Base-by-base conservation (phyloP, 495 filamentous ascomycete genomes). In the Xanthoparmelia taractica region DNA sequence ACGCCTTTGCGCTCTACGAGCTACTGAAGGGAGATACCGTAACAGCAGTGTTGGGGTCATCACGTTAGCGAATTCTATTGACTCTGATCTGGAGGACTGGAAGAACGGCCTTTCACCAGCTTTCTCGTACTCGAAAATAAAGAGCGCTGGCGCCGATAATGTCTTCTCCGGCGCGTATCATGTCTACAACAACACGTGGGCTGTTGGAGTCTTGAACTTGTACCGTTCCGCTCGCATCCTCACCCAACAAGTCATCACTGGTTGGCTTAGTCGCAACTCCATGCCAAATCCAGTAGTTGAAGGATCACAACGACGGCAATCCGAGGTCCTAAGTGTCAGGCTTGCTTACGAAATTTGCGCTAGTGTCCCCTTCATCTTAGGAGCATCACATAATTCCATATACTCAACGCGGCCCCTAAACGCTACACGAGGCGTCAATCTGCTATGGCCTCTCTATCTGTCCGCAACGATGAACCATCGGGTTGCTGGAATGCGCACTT, bases 191-290 rank as follows among this genome's bases (percentile, higher is more conserved):
- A 78, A 80, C 58, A 76, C 82, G 47, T 86, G 83, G 82, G 73
- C 79, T 34, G 78, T 78, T 20, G 75, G 80, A 29, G 75, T 81
- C 33, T 86, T 82, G 81, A 88, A 86, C 61, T 79, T 85, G 59
- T 87, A 84, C 66, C 83, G 87, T 37, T 82, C 80, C 71, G 77
- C 82, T 3, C 81, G 83, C 34, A 81, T 87, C 48, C 68, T 86
- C 17, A 73, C 55, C 25, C 61, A 63, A 17, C 31, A 63, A n/a
- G 11, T 58, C 4, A 63, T 63, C 18, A 13, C 34, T n/a, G 4
- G 1, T 4, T 63, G 61, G 61, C 61, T 63, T 4, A 36, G 17
- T 58, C 56, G 56, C 5, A 63, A 37, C 23, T 56, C 18, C 29
- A 18, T 33, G 29, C 56, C 34, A 6, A 33, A 40, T 8, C 38